These are phyloP conservation scores for Thecamonas trahens DNA, from an alignment of 78 protist genomes.

Conservation along the genomic window DNA sequence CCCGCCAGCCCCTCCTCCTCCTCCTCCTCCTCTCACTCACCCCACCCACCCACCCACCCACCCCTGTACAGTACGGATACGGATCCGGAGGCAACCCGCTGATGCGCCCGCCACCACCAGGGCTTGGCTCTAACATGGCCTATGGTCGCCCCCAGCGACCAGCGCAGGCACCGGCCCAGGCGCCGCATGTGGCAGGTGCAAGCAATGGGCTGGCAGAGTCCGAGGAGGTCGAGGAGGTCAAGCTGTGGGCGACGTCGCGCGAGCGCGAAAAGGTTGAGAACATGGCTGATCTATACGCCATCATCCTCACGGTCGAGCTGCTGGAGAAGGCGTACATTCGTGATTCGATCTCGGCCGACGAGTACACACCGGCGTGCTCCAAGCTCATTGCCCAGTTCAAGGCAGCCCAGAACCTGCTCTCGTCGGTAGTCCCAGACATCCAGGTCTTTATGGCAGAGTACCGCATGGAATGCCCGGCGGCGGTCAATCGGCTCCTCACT, in stretches of 20 bases:
- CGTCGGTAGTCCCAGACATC: conserved; percentile 24
- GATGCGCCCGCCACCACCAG: too few species aligned
- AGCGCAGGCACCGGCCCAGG: too few species aligned
- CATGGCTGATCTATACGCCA: conserved; percentile 61
- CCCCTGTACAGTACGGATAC: too few species aligned
- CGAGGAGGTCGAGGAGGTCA: too few species aligned
- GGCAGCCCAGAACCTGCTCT: conserved; percentile 38
- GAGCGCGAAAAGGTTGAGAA: conserved; percentile 67
- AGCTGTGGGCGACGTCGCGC: conserved; percentile 23
- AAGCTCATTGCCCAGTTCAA: conserved; percentile 73
- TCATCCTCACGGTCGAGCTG: conserved; percentile 47
- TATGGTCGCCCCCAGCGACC: too few species aligned
- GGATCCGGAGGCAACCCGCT: too few species aligned
- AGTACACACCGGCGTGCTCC: conserved; percentile 63
- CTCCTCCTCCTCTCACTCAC: too few species aligned
- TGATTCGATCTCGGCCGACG: conserved; percentile 54
- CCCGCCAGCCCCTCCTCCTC: too few species aligned
- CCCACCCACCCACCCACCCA: too few species aligned
- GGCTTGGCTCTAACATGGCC: too few species aligned
- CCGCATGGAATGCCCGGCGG: conserved; percentile 10
- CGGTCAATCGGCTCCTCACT: not conserved
- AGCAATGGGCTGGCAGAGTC: too few species aligned
- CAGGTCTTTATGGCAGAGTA: conserved; percentile 55
- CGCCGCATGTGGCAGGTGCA: too few species aligned
- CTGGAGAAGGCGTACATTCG: conserved; percentile 70